These are phyloP conservation scores for Mucor sp. DNA, from an alignment of 371 early-diverging fungal genomes.

Conservation along the genomic window DNA sequence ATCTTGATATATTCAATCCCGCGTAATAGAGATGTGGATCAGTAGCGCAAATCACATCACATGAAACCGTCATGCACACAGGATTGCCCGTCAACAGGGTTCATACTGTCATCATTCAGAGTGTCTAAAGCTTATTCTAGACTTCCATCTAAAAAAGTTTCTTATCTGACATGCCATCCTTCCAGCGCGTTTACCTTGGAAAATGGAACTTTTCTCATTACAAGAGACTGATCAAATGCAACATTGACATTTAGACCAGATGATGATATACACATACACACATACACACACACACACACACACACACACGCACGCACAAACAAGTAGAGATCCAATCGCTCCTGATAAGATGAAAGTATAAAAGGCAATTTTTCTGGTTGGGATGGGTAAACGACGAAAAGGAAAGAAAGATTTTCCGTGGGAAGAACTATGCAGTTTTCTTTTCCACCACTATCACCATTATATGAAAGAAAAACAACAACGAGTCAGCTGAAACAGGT, in stretches of 20 bases:
- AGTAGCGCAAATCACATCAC: neutral
- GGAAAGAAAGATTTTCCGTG: neutral
- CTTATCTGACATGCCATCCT: no score
- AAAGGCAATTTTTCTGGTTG: neutral
- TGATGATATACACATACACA: neutral
- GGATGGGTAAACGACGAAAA: neutral
- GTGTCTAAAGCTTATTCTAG: no score
- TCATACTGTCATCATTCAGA: neutral
- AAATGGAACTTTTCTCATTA: neutral
- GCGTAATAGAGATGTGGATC: neutral
- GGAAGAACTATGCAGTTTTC: neutral
- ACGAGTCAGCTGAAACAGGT: conserved; percentile 1
- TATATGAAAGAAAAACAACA: neutral
- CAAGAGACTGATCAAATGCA: no score
- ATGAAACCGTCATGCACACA: neutral
- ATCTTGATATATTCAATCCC: no score
- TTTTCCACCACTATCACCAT: neutral
- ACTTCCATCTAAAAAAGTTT: no score
- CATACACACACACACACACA: neutral
- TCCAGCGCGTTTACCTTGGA: neutral
- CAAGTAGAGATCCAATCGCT: conserved; percentile 1
- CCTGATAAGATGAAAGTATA: neutral
- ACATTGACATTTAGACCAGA: neutral
- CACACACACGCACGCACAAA: neutral
- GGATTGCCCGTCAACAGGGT: neutral